These are phyloP conservation scores for Phlebiopsis flavidoalba DNA, from an alignment of 768 basidiomycete species.

Conservation along the genomic window DNA sequence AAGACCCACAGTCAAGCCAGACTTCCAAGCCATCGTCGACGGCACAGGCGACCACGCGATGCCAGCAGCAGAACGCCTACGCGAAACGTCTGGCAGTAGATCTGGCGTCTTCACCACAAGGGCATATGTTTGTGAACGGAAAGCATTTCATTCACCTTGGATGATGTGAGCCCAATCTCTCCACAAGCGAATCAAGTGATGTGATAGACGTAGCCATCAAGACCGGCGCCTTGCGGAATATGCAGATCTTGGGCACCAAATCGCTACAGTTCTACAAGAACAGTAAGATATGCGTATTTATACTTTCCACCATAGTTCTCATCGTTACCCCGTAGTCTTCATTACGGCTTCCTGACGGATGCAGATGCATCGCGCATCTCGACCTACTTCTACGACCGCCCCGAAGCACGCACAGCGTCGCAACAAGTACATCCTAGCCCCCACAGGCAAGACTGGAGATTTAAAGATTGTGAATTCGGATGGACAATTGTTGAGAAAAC, in stretches of 20 bases:
- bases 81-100: conserved; percentile 52
- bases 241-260: conserved; percentile 53
- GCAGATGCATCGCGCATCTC: conserved; percentile 44
- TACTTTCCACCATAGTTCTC: conserved; percentile 17
- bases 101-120: conserved; percentile 33
- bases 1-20: neutral
- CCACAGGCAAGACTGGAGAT: conserved; percentile 37
- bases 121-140: conserved; percentile 88
- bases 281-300: conserved; percentile 36
- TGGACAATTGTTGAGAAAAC: conserved; percentile 46
- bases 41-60: conserved; percentile 39
- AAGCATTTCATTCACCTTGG: conserved; percentile 60
- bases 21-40: conserved; percentile 36
- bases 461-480: conserved; percentile 52
- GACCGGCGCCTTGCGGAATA: conserved; percentile 55
- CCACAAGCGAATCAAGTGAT: no score
- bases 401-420: conserved; percentile 62
- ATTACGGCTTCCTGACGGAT: conserved; percentile 52
- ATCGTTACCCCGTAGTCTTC: conserved; percentile 36
- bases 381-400: conserved; percentile 88
- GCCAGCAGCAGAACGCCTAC: conserved; percentile 34
- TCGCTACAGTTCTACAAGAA: conserved; percentile 73
- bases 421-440: conserved; percentile 67
- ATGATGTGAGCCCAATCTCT: conserved; percentile 49
- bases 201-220: conserved; percentile 30